Conservation (phyloP, 2,329 filamentous ascomycete genomes). For the Botryosphaeria dothidea region DNA sequence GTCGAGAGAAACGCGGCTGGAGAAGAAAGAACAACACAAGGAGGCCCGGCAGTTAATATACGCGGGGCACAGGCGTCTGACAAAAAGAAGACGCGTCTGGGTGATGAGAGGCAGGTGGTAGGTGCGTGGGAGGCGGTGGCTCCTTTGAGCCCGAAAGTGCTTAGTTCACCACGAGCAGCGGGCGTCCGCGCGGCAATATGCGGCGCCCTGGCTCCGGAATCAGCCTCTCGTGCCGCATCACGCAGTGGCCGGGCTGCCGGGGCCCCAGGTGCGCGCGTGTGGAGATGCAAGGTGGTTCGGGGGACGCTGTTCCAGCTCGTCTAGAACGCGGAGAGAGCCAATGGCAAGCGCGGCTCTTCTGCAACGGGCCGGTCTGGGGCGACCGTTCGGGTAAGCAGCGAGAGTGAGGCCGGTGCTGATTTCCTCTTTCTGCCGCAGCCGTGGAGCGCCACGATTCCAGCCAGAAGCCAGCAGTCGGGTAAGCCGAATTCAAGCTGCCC, state of each 20-base stretch:
- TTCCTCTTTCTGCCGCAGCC: slow-evolving; percentile 1
- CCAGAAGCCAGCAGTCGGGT: background rate
- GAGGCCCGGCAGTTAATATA: background rate
- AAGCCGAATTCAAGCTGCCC: background rate
- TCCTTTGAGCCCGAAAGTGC: background rate
- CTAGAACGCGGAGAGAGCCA: slow-evolving; percentile 4
- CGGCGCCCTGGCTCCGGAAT: background rate
- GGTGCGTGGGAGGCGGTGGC: background rate
- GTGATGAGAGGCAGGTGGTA: background rate
- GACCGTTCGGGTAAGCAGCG: background rate
- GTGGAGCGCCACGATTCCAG: slow-evolving; percentile 5
- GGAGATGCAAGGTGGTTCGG: background rate
- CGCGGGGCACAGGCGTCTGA: background rate
- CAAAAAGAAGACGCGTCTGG: background rate
- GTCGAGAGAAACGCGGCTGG: background rate
- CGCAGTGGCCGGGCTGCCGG: background rate
- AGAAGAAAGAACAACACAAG: background rate
- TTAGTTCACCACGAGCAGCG: background rate
- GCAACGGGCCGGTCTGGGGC: background rate
- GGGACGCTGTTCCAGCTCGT: background rate
- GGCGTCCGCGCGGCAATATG: slow-evolving; percentile 3
- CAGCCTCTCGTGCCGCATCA: background rate
- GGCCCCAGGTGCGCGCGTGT: background rate
- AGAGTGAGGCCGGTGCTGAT: background rate
- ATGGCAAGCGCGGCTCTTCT: background rate